Base-by-base conservation (phyloP, 257 asterid species). In the Datura wrightii region DNA sequence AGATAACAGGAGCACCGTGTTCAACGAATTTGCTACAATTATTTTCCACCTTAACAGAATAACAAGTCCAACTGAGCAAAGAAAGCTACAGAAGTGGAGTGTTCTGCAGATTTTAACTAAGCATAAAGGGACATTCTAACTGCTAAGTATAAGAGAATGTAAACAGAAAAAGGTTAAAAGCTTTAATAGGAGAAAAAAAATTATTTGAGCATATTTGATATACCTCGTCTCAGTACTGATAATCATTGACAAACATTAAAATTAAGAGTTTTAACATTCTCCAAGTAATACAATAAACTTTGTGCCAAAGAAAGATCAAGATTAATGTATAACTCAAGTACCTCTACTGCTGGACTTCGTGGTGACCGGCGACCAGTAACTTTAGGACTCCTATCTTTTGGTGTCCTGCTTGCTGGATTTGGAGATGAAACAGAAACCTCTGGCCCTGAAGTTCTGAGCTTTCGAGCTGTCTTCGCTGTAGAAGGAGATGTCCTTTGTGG, bases 321-420 rank as follows among this genome's bases (percentile, higher is more conserved):
- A 24, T 10, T 19, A 46, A 52, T 74, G 15, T 10, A 72, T 46
- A n/a, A 74, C 39, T 81, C n/a, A 62, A 24, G 60, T 89, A 95
- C 99, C 99, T 93, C 95, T 79, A 78, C 41, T 44, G 89, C 93
- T 53, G 95, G 95, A 82, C 93, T 92, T 89, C 90, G 89, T 31
- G 96, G 96, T 70, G 97, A 93, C 1, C 91, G 89, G 31, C 91
- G 94, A 55, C 87, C 94, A 78, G 87, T 90, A 82, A 90, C 91
- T 84, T 91, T 93, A 37, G 95, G 92, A 88, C 92, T 92, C 90
- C 89, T 92, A 41, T 89, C 90, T 85, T 95, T 95, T 4, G 93
- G 90, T 37, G 90, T 90, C 86, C 87, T 91, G 89, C 90, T 87
- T 3, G 79, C 85, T n/a, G 86, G 82, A 88, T 86, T 92, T 10